phyloP scores from a whole-genome alignment of 495 filamentous ascomycete genomes.

The Pseudomonodictys pantanalensis region DNA sequence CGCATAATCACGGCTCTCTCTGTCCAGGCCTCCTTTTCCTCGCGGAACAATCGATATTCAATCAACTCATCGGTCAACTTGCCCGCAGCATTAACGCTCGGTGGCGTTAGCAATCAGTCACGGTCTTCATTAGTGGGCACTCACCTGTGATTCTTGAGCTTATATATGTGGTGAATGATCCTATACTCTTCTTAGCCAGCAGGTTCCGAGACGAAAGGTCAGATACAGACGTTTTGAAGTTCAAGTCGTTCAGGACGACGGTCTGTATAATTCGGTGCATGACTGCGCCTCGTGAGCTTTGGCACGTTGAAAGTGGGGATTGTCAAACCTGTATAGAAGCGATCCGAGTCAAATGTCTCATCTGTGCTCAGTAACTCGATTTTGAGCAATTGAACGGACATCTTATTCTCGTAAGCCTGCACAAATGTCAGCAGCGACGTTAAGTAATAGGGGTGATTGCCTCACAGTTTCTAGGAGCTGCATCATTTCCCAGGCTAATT shows the following conservation, averaged over 20 bases:
- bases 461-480: constrained; percentile 52
- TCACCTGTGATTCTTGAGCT: constrained; percentile 49
- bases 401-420: constrained; percentile 56
- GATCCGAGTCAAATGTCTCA: constrained; percentile 25
- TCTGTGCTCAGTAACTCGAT: constrained; percentile 59
- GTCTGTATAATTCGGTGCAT: constrained; percentile 52
- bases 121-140: constrained; percentile 33
- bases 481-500: constrained; percentile 57
- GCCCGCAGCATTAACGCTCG: constrained; percentile 47
- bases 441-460: background rate
- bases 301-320: background rate
- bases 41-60: constrained; percentile 42
- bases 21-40: constrained; percentile 53
- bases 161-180: constrained; percentile 66
- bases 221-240: constrained; percentile 55
- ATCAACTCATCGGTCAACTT: constrained; percentile 62
- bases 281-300: constrained; percentile 25
- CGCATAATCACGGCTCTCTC: constrained; percentile 63
- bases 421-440: background rate
- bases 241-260: constrained; percentile 56
- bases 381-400: constrained; percentile 65
- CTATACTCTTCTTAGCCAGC: constrained; percentile 27
- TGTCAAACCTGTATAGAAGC: constrained; percentile 33
- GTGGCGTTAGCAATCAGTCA: constrained; percentile 4
- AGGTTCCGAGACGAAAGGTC: background rate